Evolutionary conservation across 208 protist species (phyloP).

Genomic region (Leishmania guyanensis): DNA sequence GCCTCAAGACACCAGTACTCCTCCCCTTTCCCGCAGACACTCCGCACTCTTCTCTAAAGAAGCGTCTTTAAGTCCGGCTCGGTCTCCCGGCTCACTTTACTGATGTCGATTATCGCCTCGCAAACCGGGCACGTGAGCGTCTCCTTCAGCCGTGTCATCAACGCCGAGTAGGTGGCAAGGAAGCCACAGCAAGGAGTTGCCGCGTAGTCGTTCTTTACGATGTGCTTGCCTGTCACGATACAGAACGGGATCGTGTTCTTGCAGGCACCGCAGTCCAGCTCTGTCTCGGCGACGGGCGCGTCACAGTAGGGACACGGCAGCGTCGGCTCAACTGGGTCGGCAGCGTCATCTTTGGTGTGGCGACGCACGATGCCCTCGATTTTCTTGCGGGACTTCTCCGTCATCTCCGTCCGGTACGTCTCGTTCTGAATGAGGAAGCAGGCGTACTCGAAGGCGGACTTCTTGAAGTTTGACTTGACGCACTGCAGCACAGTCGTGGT

Average conservation of each 20-base stretch:
- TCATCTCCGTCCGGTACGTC: conserved; percentile 93
- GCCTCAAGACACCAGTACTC: not conserved
- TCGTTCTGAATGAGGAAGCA: conserved; percentile 95
- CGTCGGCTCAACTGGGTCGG: conserved; percentile 73
- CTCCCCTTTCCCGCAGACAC: not conserved
- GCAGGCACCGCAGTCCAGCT: conserved; percentile 94
- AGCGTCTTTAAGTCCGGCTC: conserved; percentile 73
- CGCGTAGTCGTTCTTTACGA: conserved; percentile 89
- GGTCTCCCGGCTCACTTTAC: conserved; percentile 63
- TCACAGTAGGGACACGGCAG: conserved; percentile 95
- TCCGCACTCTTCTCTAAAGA: conserved; percentile 18
- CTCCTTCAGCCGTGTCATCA: conserved; percentile 73
- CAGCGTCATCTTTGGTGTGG: conserved; percentile 79
- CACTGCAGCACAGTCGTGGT: conserved; percentile 97
- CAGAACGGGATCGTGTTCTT: conserved; percentile 96
- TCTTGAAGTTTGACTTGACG: conserved; percentile 85
- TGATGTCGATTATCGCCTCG: conserved; percentile 74
- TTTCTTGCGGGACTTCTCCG: conserved; percentile 94
- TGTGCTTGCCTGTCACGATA: conserved; percentile 93
- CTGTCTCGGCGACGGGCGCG: conserved; percentile 81
- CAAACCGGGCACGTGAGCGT: conserved; percentile 86
- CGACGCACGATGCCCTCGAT: conserved; percentile 96
- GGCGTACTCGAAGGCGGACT: conserved; percentile 96
- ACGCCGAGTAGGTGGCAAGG: conserved; percentile 76
- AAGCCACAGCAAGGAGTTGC: conserved; percentile 93